A percentile compares a stretch with the other conserved stretches of the same genome.
Evolutionary conservation across 2,329 filamentous ascomycete species (phyloP).

Genomic region (Monilinia aucupariae): DNA sequence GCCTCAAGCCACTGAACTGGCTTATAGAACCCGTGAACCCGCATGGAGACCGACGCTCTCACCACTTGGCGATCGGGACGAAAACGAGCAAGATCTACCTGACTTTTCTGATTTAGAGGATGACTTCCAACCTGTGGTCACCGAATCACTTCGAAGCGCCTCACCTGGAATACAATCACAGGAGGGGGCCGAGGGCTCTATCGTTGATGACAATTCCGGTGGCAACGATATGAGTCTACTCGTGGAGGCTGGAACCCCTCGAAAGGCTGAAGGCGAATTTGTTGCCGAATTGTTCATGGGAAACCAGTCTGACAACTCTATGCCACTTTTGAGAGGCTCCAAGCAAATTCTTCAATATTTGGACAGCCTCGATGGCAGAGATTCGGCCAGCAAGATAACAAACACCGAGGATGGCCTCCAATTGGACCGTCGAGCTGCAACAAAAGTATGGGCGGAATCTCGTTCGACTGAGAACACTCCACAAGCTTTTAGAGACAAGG

Average conservation of each 20-base stretch:
- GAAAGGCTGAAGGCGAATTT: not conserved
- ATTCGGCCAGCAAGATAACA: not conserved
- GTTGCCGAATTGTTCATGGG: not conserved
- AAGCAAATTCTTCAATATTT: slow-evolving; percentile 14
- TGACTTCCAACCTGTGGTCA: not conserved
- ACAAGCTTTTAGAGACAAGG: not conserved
- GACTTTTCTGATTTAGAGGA: slow-evolving; percentile 14
- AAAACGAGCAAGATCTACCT: slow-evolving; percentile 11
- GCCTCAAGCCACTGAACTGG: not conserved
- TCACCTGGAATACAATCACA: slow-evolving; percentile 2
- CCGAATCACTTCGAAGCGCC: not conserved
- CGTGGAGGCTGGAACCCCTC: slow-evolving; percentile 13
- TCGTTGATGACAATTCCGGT: not conserved
- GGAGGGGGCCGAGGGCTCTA: not conserved
- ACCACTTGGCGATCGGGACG: not conserved
- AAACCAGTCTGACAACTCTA: not conserved
- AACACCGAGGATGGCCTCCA: not conserved
- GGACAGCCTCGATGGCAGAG: not conserved
- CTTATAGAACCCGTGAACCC: slow-evolving; percentile 1
- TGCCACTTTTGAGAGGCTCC: slow-evolving; percentile 10
- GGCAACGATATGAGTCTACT: slow-evolving; percentile 9
- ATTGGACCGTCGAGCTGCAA: not conserved
- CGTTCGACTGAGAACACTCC: not conserved
- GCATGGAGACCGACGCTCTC: slow-evolving; percentile 7
- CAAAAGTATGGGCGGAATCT: not conserved